Evolutionary conservation across 345 rosid genomes (phyloP).

Genomic region (Mercurialis annua): DNA sequence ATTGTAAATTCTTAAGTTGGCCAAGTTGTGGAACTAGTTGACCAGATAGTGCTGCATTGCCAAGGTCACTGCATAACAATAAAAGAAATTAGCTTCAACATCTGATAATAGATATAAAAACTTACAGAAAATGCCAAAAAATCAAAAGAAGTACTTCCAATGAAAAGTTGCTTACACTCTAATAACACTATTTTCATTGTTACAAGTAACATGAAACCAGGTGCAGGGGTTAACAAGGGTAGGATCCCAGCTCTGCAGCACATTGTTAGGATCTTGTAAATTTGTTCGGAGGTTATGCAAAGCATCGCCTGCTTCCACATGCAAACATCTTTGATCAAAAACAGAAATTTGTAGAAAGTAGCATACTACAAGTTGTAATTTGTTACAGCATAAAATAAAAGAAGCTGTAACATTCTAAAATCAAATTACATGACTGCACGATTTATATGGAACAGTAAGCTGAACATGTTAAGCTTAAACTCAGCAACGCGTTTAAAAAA

Average conservation of each 20-base stretch:
- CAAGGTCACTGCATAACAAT: slow-evolving; percentile 39
- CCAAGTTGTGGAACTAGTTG: slow-evolving; percentile 38
- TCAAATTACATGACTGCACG: neutral
- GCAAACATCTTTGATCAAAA: neutral
- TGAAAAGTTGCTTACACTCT: slow-evolving; percentile 34
- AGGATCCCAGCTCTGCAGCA: slow-evolving; percentile 44
- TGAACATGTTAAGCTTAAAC: neutral
- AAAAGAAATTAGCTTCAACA: neutral
- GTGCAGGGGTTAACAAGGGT: slow-evolving; percentile 38
- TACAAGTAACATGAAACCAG: slow-evolving; percentile 46
- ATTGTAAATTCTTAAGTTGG: slow-evolving; percentile 40
- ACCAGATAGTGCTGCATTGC: slow-evolving; percentile 42
- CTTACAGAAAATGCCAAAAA: neutral
- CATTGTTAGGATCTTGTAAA: slow-evolving; percentile 32
- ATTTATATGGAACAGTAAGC: neutral
- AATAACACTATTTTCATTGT: slow-evolving; percentile 38
- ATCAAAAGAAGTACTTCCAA: neutral
- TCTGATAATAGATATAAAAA: neutral
- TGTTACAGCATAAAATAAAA: neutral
- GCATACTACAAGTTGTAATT: neutral
- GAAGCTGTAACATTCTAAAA: neutral
- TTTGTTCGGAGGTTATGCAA: slow-evolving; percentile 29
- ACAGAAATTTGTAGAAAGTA: neutral
- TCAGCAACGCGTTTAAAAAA: no score
- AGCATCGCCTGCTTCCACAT: slow-evolving; percentile 32